Base-by-base conservation (phyloP, 352 stramenopile species). In the Phytophthora pinifolia region DNA sequence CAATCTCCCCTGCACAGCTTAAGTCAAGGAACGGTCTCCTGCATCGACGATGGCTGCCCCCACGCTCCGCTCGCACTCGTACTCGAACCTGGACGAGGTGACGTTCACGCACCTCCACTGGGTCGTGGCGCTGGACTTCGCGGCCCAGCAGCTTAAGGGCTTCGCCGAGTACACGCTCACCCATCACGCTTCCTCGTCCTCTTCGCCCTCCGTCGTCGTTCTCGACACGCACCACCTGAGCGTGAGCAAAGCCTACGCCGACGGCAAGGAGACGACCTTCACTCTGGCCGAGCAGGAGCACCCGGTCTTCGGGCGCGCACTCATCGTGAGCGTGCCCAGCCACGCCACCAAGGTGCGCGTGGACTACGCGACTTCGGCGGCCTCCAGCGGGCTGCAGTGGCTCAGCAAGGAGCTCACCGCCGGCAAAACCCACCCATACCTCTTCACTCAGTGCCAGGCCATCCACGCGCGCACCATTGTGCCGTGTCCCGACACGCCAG, bases 401-500 rank as follows among this genome's bases (percentile, higher is more conserved):
- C 82, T 98, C 10, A 70, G 73, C 6, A 96, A 96, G 38, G 78
- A 89, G 51, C 95, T 98, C 65, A 99, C 96, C 33, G 89, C 92
- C 15, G 94, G 88, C 14, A 97, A 98, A 65, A 87, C 83, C 39
- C 77, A 95, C 54, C 96, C 96, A 9, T 99, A 98, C 68, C 71
- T 98, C 20, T 98, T 98, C 69, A 98, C 92, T 17, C 92, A 98
- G 61, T 96, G 86, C 57, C 83, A 92, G 35, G 94, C 96, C 6
- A 99, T 99, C 66, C 96, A 99, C 67, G 93, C 94, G 7, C 84
- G 97, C 18, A 96, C 80, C 5, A 74, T 99, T 32, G 48, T 99
- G 30, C 97, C 97, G n/a, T 98, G 94, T 65, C 92, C 97, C 20
- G 97, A 99, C 78, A 88, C 86, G 14, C 95, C 94, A 3, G 72